Base-by-base conservation (phyloP, 202 grass and related monocot species). In the Digitaria exilis region DNA sequence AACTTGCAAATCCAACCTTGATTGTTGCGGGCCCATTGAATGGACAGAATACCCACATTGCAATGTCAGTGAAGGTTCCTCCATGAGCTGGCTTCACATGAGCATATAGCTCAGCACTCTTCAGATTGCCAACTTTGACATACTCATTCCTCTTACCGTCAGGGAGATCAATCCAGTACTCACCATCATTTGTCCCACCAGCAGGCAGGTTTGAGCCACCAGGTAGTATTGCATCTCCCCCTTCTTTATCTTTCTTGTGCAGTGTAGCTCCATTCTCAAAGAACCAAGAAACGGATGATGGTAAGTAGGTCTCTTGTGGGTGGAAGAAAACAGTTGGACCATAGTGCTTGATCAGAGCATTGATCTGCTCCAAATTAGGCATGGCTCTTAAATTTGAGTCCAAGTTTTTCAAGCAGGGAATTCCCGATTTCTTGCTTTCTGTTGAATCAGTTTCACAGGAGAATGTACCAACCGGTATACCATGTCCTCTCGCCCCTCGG, bases 101-200 rank as follows among this genome's bases (percentile, higher is more conserved):
- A 13, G 56, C 78, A 75, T 97, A 94, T 28, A 97, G 90, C 75
- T 97, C 60, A 2, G 92, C 80, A 65, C 92, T 97, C 61, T 89
- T 86, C 77, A 97, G 60, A 84, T 92, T 97, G 21, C 94, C 94
- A 75, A 55, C 78, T 89, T 91, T 97, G 70, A 92, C 86, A 45
- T 58, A 51, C 24, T 68, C 68, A 61, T 74, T 71, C 74, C 66
- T 85, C 9, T 82, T 82, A 80, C 80, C 86, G 6, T 88, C 78
- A 62, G 92, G 94, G 73, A 97, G 83, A 84, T 94, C 88, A n/a
- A 97, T 97, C 94, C 94, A 97, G 59, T 97, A 94, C 61, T 92
- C 66, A 17, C 88, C 88, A 3, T 97, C 94, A 59, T 94, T 97
- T 9, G 83, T 84, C 28, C 94, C 94, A 65, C 92, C 94, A 30